Evolutionary conservation across 2,329 filamentous ascomycete genomes (phyloP).

Genomic region (Raffaelea ambrosiae): DNA sequence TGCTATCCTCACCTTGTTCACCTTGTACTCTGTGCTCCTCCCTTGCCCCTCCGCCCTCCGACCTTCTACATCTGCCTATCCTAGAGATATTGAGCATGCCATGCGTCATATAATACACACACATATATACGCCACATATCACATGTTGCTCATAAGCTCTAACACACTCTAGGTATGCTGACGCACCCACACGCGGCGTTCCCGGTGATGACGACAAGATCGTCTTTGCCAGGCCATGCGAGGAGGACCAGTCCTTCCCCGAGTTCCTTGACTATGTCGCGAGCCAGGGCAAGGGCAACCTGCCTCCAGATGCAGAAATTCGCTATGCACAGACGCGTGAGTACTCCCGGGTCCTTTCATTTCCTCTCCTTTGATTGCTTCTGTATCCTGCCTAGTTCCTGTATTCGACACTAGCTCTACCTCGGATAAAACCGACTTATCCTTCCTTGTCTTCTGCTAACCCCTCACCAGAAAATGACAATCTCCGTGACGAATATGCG

Average conservation of each 20-base stretch:
- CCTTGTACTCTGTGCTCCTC: too few relatives aligned
- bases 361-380: too few relatives aligned
- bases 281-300: constrained; percentile 39
- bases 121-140: too few relatives aligned
- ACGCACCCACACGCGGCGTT: constrained; percentile 37
- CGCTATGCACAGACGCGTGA: constrained; percentile 69
- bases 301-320: constrained; percentile 33
- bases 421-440: neutral
- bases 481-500: constrained; percentile 64
- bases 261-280: constrained; percentile 55
- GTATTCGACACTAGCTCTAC: neutral
- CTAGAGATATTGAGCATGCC: too few relatives aligned
- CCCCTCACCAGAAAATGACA: constrained; percentile 59
- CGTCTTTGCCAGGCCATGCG: constrained; percentile 64
- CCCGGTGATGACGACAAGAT: constrained; percentile 19
- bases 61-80: too few relatives aligned
- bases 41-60: too few relatives aligned
- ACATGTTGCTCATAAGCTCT: too few relatives aligned
- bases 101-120: too few relatives aligned
- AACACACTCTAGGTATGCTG: constrained; percentile 35
- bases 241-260: constrained; percentile 54
- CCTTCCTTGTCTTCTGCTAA: neutral
- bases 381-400: too few relatives aligned
- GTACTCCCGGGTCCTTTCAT: too few relatives aligned
- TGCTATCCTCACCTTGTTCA: too few relatives aligned